Conservation (phyloP, 1,284 basidiomycete genomes). For the Ganoderma resinaceum region DNA sequence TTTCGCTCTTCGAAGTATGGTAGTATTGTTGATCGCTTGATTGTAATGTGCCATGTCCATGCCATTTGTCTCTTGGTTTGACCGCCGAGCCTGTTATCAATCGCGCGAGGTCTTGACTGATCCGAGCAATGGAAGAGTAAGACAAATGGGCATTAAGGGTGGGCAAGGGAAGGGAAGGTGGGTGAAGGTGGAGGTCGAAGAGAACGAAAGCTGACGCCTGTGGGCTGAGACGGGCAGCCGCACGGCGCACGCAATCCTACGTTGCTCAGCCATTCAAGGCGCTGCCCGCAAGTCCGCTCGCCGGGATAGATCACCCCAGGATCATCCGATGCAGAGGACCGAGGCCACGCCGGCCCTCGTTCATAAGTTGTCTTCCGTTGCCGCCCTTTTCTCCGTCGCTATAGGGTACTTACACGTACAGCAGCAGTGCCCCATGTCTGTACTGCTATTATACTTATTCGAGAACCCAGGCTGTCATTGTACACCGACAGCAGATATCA, state of each 20-base stretch:
- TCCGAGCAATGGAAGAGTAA: background rate
- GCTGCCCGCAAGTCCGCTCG: background rate
- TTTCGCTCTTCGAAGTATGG: conserved; percentile 24
- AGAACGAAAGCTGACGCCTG: conserved; percentile 17
- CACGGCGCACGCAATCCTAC: background rate
- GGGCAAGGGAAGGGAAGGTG: background rate
- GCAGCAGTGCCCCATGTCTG: background rate
- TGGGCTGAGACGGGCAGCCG: conserved; percentile 5
- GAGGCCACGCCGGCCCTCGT: background rate
- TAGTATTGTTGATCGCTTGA: conserved; percentile 23
- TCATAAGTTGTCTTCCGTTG: background rate
- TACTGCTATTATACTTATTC: background rate
- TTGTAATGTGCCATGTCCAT: conserved; percentile 18
- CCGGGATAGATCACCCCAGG: conserved; percentile 1
- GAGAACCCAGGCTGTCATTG: background rate
- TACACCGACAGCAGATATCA: background rate
- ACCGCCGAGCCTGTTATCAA: background rate
- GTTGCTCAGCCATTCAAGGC: conserved; percentile 1
- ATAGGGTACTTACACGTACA: background rate
- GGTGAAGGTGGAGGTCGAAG: conserved; percentile 20
- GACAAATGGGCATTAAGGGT: background rate
- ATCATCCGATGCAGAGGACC: background rate
- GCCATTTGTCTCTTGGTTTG: background rate
- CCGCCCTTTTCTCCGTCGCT: background rate
- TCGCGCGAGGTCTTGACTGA: background rate